Evolutionary conservation across 2,329 filamentous ascomycete genomes (phyloP), one percentile per base, ranked within the genome.

Genomic region (Colletotrichum abscissum): DNA sequence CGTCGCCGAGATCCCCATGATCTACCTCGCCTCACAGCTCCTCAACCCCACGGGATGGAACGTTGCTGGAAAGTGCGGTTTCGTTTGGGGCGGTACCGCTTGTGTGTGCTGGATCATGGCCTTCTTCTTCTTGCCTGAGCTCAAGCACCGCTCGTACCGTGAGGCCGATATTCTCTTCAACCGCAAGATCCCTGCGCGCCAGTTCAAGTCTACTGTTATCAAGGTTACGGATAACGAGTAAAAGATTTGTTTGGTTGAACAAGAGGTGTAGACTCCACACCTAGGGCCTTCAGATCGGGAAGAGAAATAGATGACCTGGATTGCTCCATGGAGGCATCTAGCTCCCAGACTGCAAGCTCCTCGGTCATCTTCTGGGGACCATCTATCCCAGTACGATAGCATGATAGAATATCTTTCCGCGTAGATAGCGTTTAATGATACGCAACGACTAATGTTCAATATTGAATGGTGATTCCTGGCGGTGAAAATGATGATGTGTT

Each of bases 101-200:
- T 30, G 78, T 4, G 79, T 86, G 11, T 85, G 83, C 76, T 84
- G 80, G 78, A 59, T 85, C 5, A 76, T 77, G 75, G 84, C 84
- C 2, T 86, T 80, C 77, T 86, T 86, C 78, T 80, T 78, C 74
- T 78, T 87, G 28, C 85, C 85, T 12, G 85, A 86, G 77, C 77
- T 85, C 56, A 86, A 87, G 81, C 72, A 80, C 69, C 82, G 85
- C 12, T 84, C 84, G 5, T 86, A 84, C 77, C 82, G 84, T 63
- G 85, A 87, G 78, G 75, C 79, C 8, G 85, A 86, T 62, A 84
- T 86, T 69, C 69, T 87, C 77, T 86, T 87, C 77, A 81, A 82
- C 57, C 81, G 83, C 69, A 83, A 80, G 76, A 72, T 83, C 26
- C 71, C 84, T 5, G 85, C 85, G 0, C 76, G 85, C 68, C 81